Base-by-base conservation (phyloP, 306 rosid genomes). In the Acacia confusa region DNA sequence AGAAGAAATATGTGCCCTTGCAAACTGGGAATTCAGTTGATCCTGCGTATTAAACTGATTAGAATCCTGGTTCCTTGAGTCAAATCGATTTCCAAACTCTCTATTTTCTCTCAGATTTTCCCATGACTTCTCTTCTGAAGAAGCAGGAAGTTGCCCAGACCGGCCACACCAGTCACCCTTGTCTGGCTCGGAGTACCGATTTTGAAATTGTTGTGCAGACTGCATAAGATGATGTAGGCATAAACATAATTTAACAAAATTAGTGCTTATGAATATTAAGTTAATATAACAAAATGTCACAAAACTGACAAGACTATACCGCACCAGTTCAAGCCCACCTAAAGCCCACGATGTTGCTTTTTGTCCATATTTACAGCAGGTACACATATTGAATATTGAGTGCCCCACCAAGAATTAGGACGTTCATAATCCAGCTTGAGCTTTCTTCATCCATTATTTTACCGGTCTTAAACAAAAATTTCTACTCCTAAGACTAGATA, bases 121-220 rank as follows among this genome's bases (percentile, higher is more conserved):
- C 95, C 94, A 88, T 69, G 97, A 89, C 83, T 88, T 91, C 58
- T 92, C 97, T 61, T 94, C 98, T 55, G 90, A 88, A 78, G 90
- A 58, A 41, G 91, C 57, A 64, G 91, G 83, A 86, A 76, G 81
- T 57, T 82, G 92, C 9, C 90, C 92, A 81, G 97, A 82, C 7
- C 97, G 92, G 47, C 91, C 94, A 87, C 92, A 98, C 99, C 99
- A 96, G 79, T 94, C 97, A 41, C 98, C 95, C 74, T 72, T 88
- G 79, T 94, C 99, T 27, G 95, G 95, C 88, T 96, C 99, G 69
- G 92, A 50, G 75, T 92, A 94, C 76, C 96, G 94, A 79, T 61
- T 79, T 77, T 90, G 97, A 78, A 84, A 55, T 78, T 80, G 97
- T 66, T 52, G 74, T 45, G 87, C 85, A 30, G 90, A 80, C 98